A percentile compares a stretch with the other conserved stretches of the same genome.
phyloP scores from a whole-genome alignment of 1,284 basidiomycete genomes.

The Thelephora terrestris region DNA sequence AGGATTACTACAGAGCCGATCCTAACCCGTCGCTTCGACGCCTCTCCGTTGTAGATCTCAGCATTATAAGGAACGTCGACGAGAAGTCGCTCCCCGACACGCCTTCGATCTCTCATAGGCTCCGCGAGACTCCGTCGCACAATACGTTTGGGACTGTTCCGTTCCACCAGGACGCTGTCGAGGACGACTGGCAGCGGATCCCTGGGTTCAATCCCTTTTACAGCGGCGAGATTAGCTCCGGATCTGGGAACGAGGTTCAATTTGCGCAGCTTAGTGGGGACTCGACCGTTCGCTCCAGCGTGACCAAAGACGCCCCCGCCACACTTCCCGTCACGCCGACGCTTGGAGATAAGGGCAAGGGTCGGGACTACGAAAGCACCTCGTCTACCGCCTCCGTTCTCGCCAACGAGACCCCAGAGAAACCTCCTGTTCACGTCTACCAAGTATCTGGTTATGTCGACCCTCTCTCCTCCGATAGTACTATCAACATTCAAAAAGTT shows the following conservation, averaged over 20 bases:
- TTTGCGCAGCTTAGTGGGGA: neutral
- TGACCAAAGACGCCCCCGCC: constrained; percentile 4
- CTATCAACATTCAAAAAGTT: neutral
- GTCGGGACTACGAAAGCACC: constrained; percentile 25
- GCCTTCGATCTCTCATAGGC: constrained; percentile 19
- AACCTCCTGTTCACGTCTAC: constrained; percentile 51
- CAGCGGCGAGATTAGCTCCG: constrained; percentile 14
- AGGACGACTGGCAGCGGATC: constrained; percentile 57
- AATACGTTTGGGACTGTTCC: constrained; percentile 38
- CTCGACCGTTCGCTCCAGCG: constrained; percentile 22
- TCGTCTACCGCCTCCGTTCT: constrained; percentile 51
- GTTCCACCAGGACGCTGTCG: constrained; percentile 38
- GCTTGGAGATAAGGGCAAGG: constrained; percentile 40
- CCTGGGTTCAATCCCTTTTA: constrained; percentile 17
- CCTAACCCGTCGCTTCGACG: neutral
- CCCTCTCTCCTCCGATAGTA: constrained; percentile 8
- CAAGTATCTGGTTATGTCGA: constrained; percentile 12
- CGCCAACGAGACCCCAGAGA: constrained; percentile 37
- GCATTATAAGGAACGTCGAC: constrained; percentile 24
- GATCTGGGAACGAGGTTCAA: constrained; percentile 1
- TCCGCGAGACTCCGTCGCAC: constrained; percentile 25
- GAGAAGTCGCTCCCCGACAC: constrained; percentile 28
- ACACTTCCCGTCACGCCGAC: constrained; percentile 16
- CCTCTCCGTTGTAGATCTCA: constrained; percentile 43
- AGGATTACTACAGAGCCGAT: constrained; percentile 40